A percentile compares a stretch with the other conserved stretches of the same genome.
phyloP scores from a whole-genome alignment of 176 grass and related monocot species.

The Chloris gayana region DNA sequence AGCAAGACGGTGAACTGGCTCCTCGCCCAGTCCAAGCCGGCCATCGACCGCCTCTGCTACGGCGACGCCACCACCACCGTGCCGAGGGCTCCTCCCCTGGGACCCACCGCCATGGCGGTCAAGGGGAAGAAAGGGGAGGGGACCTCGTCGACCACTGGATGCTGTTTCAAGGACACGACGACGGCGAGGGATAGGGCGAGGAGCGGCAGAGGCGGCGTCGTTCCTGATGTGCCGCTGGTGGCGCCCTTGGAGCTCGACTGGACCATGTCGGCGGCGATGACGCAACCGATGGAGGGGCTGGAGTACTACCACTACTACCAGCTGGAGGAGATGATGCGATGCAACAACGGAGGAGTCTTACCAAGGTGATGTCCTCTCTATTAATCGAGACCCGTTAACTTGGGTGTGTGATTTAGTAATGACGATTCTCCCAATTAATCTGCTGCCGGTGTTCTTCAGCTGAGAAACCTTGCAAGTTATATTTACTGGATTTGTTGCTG shows the following conservation, averaged over 20 bases:
- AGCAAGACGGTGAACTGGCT: conserved; percentile 90
- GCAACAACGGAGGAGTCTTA: conserved; percentile 30
- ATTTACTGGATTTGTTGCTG: conserved; percentile 1
- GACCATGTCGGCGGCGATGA: not conserved
- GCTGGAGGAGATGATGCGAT: conserved; percentile 41
- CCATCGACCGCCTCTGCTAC: conserved; percentile 55
- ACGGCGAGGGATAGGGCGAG: not conserved
- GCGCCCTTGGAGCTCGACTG: conserved; percentile 10
- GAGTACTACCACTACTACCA: conserved; percentile 49
- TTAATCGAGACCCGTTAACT: not conserved
- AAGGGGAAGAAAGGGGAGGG: conserved; percentile 21
- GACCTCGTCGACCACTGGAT: conserved; percentile 26
- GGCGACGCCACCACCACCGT: not conserved
- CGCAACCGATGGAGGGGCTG: conserved; percentile 39
- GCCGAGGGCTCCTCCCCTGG: not conserved
- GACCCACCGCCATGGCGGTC: not conserved
- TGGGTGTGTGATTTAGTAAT: not conserved
- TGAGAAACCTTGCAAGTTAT: conserved; percentile 1
- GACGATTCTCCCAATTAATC: conserved; percentile 9
- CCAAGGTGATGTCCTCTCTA: conserved; percentile 44
- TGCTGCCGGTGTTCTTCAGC: not conserved
- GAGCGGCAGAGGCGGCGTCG: not conserved
- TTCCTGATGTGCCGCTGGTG: not conserved
- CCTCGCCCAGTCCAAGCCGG: conserved; percentile 68
- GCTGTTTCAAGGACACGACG: not conserved